phyloP scores from a whole-genome alignment of 169 alveolate genomes.

The Eimeria praecox region DNA sequence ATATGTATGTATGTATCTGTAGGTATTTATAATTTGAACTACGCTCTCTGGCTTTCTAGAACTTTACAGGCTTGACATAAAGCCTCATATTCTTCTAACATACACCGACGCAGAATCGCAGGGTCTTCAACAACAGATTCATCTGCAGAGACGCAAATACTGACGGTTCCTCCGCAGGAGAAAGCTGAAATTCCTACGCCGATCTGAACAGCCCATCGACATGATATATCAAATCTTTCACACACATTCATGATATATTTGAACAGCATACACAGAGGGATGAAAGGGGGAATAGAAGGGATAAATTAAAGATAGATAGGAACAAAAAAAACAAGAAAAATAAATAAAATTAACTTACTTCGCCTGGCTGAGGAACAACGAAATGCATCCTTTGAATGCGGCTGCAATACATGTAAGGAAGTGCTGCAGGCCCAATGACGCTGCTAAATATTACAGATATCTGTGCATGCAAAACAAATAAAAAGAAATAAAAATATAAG shows the following conservation, averaged over 20 bases:
- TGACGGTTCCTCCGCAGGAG: constrained; percentile 54
- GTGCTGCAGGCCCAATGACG: constrained; percentile 80
- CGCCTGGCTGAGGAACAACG: constrained; percentile 67
- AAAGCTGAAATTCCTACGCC: constrained; percentile 39
- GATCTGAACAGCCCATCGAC: too few relatives aligned
- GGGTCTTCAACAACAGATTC: constrained; percentile 21
- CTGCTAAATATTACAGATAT: constrained; percentile 74
- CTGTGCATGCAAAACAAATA: background rate
- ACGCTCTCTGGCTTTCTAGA: background rate
- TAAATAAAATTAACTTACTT: background rate
- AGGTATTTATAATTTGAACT: background rate
- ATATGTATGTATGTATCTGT: too few relatives aligned
- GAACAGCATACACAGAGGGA: background rate
- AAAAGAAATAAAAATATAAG: background rate
- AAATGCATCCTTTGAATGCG: constrained; percentile 72
- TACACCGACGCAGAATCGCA: background rate
- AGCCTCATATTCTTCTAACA: constrained; percentile 6
- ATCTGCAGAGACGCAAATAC: constrained; percentile 46
- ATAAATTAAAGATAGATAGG: too few relatives aligned
- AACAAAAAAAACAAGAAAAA: too few relatives aligned
- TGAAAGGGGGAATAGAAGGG: too few relatives aligned
- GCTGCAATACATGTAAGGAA: constrained; percentile 72
- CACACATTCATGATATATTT: too few relatives aligned
- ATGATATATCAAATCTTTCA: too few relatives aligned
- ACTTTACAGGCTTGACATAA: background rate